Evolutionary conservation across 352 stramenopile species (phyloP).

Genomic region (Phytophthora kernoviae): DNA sequence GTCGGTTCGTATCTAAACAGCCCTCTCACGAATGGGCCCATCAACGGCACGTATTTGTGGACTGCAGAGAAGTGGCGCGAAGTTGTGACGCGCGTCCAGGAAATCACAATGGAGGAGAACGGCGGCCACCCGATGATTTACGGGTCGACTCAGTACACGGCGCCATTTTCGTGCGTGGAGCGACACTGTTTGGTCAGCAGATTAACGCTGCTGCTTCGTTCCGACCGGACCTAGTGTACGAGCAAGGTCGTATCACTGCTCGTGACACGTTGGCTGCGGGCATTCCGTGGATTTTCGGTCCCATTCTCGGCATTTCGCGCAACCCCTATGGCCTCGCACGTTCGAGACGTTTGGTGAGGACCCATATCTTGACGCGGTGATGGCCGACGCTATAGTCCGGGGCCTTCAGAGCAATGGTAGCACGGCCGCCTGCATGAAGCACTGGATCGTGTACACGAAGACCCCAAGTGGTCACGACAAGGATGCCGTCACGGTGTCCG

Average conservation of each 20-base stretch:
- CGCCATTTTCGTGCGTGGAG: slow-evolving; percentile 70
- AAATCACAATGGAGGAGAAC: slow-evolving; percentile 63
- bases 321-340: slow-evolving; percentile 83
- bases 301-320: slow-evolving; percentile 72
- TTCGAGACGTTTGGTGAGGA: slow-evolving; percentile 94
- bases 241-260: slow-evolving; percentile 29
- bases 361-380: slow-evolving; percentile 62
- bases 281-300: slow-evolving; percentile 88
- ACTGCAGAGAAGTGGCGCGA: slow-evolving; percentile 58
- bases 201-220: slow-evolving; percentile 83
- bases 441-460: slow-evolving; percentile 80
- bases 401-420: slow-evolving; percentile 66
- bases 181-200: slow-evolving; percentile 74
- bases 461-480: slow-evolving; percentile 78
- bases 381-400: slow-evolving; percentile 63
- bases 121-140: slow-evolving; percentile 68
- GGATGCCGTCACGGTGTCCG: slow-evolving; percentile 56
- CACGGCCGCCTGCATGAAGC: slow-evolving; percentile 82
- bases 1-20: slow-evolving; percentile 86
- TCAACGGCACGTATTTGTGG: slow-evolving; percentile 27
- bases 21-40: slow-evolving; percentile 17
- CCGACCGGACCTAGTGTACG: slow-evolving; percentile 70
- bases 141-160: slow-evolving; percentile 87
- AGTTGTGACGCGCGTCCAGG: slow-evolving; percentile 64
- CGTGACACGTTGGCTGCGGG: slow-evolving; percentile 77